Evolutionary conservation across 1,139 yeast genomes (phyloP).

Genomic region (Candida labiduridarum): DNA sequence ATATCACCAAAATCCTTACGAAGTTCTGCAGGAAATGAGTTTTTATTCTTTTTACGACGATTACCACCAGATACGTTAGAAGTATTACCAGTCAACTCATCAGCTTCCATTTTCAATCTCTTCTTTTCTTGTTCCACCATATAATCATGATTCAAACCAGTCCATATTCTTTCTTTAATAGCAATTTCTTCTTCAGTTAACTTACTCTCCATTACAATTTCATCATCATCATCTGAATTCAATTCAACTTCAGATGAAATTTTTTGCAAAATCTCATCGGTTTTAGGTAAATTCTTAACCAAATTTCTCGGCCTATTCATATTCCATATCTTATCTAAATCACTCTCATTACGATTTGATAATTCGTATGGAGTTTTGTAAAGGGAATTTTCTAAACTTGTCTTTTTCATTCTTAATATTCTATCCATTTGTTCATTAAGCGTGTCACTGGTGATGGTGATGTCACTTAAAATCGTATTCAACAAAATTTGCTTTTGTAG

Average conservation of each 20-base stretch:
- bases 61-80: slow-evolving; percentile 36
- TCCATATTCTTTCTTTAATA: slow-evolving; percentile 83
- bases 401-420: slow-evolving; percentile 19
- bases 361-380: slow-evolving; percentile 18
- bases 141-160: slow-evolving; percentile 83
- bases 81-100: slow-evolving; percentile 75
- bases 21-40: slow-evolving; percentile 21
- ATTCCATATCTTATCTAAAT: slow-evolving; percentile 15
- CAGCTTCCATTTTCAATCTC: slow-evolving; percentile 83
- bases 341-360: slow-evolving; percentile 10
- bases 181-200: slow-evolving; percentile 66
- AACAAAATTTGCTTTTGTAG: slow-evolving; percentile 19
- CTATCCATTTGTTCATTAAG: slow-evolving; percentile 17
- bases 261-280: slow-evolving; percentile 52
- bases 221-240: slow-evolving; percentile 77
- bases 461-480: slow-evolving; percentile 25
- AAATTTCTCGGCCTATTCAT: slow-evolving; percentile 58
- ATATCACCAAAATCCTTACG: slow-evolving; percentile 37
- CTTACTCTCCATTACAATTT: slow-evolving; percentile 62
- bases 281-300: slow-evolving; percentile 53
- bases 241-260: slow-evolving; percentile 61
- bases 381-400: slow-evolving; percentile 14
- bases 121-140: slow-evolving; percentile 84
- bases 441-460: slow-evolving; percentile 24
- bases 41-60: slow-evolving; percentile 41